A percentile compares a stretch with the other conserved stretches of the same genome.
phyloP scores from a whole-genome alignment of 1,284 basidiomycete species.

The Thecaphora thlaspeos region DNA sequence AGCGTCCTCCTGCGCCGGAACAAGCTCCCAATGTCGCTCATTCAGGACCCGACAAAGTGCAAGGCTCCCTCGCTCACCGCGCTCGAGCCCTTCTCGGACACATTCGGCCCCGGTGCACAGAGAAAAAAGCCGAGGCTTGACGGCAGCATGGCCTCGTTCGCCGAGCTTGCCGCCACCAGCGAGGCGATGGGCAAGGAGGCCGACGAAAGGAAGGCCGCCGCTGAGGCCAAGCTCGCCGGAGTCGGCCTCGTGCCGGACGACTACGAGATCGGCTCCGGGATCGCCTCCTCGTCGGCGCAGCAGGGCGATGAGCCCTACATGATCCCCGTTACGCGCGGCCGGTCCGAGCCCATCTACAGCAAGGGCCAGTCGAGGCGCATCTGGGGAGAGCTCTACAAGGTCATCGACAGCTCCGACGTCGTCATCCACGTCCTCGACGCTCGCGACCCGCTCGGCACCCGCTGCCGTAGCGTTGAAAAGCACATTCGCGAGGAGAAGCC shows the following conservation, averaged over 20 bases:
- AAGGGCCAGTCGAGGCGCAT: conserved; percentile 65
- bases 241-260: conserved; percentile 52
- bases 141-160: conserved; percentile 47
- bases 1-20: conserved; percentile 52
- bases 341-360: conserved; percentile 55
- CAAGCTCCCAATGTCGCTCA: conserved; percentile 56
- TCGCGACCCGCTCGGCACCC: conserved; percentile 91
- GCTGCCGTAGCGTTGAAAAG: conserved; percentile 91
- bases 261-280: conserved; percentile 49
- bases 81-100: conserved; percentile 52
- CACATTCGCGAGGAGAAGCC: conserved; percentile 94
- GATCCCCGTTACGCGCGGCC: conserved; percentile 52
- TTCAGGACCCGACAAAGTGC: conserved; percentile 50
- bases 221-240: conserved; percentile 45
- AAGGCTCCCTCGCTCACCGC: conserved; percentile 50
- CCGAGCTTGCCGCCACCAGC: conserved; percentile 48
- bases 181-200: conserved; percentile 35
- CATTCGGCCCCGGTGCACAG: conserved; percentile 55
- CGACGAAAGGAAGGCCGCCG: conserved; percentile 40
- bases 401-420: conserved; percentile 97
- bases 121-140: conserved; percentile 56
- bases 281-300: conserved; percentile 5
- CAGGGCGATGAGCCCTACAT: conserved; percentile 48
- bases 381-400: conserved; percentile 98
- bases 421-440: conserved; percentile 95